phyloP scores from a whole-genome alignment of 1,139 yeast species.

The Blastobotrys proliferans region DNA sequence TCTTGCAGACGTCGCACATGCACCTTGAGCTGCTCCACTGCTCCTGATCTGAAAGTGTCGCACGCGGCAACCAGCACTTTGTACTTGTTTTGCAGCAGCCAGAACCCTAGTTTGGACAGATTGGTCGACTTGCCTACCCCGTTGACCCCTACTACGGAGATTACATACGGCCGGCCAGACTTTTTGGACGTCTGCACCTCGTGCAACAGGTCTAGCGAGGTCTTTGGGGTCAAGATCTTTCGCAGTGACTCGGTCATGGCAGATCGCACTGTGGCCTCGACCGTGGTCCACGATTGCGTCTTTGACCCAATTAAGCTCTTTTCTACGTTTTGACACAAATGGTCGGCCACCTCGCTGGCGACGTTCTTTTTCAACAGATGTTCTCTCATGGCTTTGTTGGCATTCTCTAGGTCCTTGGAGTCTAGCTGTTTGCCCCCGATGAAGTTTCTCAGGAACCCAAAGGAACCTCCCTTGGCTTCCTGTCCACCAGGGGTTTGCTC shows the following conservation, averaged over 20 bases:
- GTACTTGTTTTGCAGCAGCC: constrained; percentile 87
- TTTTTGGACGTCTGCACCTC: constrained; percentile 55
- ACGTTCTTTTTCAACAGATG: constrained; percentile 50
- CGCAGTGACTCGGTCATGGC: constrained; percentile 74
- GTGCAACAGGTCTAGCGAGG: constrained; percentile 80
- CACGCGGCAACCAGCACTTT: constrained; percentile 92
- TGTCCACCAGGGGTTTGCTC: constrained; percentile 5
- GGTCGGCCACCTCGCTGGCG: constrained; percentile 55
- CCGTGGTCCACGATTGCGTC: constrained; percentile 62
- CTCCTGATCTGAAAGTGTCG: constrained; percentile 97
- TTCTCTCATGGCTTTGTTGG: constrained; percentile 43
- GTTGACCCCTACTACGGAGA: constrained; percentile 95
- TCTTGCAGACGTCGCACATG: constrained; percentile 82
- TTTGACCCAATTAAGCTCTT: constrained; percentile 59
- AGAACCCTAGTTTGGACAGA: constrained; percentile 87
- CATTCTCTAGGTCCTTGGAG: constrained; percentile 42
- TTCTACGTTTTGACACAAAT: constrained; percentile 55
- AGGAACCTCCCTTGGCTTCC: constrained; percentile 21
- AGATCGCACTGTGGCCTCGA: constrained; percentile 55
- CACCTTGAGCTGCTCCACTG: constrained; percentile 92
- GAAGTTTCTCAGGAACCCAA: constrained; percentile 52
- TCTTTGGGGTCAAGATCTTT: constrained; percentile 84
- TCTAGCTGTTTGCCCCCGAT: constrained; percentile 60
- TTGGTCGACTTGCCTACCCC: constrained; percentile 98
- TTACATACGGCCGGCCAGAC: constrained; percentile 68